Percentiles rank a stretch among this genome's conserved stretches.
phyloP scores from a whole-genome alignment of 1,284 basidiomycete genomes.

The Melampsora occidentalis region DNA sequence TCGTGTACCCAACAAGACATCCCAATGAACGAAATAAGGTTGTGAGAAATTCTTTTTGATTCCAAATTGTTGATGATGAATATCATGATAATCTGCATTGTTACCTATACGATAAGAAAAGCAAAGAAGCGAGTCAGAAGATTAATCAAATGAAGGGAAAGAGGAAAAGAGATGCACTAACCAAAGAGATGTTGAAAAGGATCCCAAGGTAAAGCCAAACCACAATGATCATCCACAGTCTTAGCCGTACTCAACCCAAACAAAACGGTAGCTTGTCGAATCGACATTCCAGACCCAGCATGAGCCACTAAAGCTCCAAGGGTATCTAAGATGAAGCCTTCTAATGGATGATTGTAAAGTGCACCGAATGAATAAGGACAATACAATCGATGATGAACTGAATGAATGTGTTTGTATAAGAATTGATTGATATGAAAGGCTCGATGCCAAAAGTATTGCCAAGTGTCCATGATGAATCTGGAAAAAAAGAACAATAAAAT shows the following conservation, averaged over 20 bases:
- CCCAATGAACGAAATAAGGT: slow-evolving; percentile 68
- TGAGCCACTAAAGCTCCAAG: slow-evolving; percentile 78
- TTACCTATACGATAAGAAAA: slow-evolving; percentile 60
- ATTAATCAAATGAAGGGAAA: slow-evolving; percentile 16
- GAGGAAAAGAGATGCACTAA: background rate
- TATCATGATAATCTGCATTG: slow-evolving; percentile 96
- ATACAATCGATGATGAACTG: slow-evolving; percentile 92
- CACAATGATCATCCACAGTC: slow-evolving; percentile 97
- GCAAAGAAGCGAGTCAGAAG: slow-evolving; percentile 1
- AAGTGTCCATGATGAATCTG: slow-evolving; percentile 93
- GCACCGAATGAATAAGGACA: slow-evolving; percentile 96
- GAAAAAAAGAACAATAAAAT: slow-evolving; percentile 32
- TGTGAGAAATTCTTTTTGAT: slow-evolving; percentile 96
- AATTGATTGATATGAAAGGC: slow-evolving; percentile 85
- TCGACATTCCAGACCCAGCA: slow-evolving; percentile 65
- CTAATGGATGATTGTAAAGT: slow-evolving; percentile 94
- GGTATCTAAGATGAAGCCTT: slow-evolving; percentile 87
- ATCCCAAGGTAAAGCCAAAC: slow-evolving; percentile 83
- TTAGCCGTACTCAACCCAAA: slow-evolving; percentile 83
- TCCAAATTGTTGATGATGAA: slow-evolving; percentile 88
- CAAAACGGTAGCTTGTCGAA: slow-evolving; percentile 73
- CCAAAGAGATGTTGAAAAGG: slow-evolving; percentile 55
- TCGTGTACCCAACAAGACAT: slow-evolving; percentile 54
- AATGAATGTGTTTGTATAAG: slow-evolving; percentile 88
- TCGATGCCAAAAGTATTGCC: slow-evolving; percentile 96